A percentile compares a stretch with the other conserved stretches of the same genome.
Evolutionary conservation across 164 flowering plant species (phyloP).

Genomic region (Nymphaea thermarum): DNA sequence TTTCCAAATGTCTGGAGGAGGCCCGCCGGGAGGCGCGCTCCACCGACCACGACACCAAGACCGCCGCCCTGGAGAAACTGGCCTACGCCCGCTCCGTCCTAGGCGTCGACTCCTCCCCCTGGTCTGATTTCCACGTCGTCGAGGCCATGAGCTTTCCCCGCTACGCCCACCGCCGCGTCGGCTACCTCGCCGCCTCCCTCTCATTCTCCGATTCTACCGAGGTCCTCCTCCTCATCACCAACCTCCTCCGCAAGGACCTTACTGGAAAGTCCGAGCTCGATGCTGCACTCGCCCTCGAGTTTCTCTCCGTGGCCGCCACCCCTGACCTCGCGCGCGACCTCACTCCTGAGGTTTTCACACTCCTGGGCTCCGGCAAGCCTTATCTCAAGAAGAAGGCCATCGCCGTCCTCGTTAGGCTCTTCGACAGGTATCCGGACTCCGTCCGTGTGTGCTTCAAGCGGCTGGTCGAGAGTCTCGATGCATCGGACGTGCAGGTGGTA

Average conservation of each 20-base stretch:
- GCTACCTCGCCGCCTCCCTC: conserved; percentile 61
- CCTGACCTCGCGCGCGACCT: conserved; percentile 67
- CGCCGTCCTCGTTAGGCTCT: conserved; percentile 52
- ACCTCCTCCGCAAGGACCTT: conserved; percentile 83
- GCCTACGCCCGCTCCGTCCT: conserved; percentile 61
- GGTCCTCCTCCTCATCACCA: conserved; percentile 63
- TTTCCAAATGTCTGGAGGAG: conserved; percentile 58
- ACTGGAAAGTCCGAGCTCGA: conserved; percentile 37
- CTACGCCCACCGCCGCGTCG: conserved; percentile 53
- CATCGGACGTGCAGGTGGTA: conserved; percentile 33
- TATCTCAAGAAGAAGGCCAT: conserved; percentile 57
- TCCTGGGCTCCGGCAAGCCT: conserved; percentile 37
- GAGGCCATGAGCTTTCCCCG: conserved; percentile 56
- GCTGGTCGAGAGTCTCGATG: conserved; percentile 77
- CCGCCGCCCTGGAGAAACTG: conserved; percentile 76
- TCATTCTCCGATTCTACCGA: conserved; percentile 61
- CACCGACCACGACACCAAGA: conserved; percentile 59
- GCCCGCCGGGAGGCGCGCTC: conserved; percentile 79
- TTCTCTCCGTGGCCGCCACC: conserved; percentile 43
- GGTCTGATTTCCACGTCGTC: conserved; percentile 76
- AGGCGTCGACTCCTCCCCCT: conserved; percentile 28
- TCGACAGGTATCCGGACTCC: conserved; percentile 59
- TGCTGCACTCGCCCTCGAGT: conserved; percentile 58
- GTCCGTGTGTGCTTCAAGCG: conserved; percentile 84
- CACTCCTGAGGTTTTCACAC: conserved; percentile 53